Percentiles rank a stretch among this genome's conserved stretches.
These are phyloP conservation scores for Quercus ilex DNA, from an alignment of 306 rosid genomes.

Conservation along the genomic window DNA sequence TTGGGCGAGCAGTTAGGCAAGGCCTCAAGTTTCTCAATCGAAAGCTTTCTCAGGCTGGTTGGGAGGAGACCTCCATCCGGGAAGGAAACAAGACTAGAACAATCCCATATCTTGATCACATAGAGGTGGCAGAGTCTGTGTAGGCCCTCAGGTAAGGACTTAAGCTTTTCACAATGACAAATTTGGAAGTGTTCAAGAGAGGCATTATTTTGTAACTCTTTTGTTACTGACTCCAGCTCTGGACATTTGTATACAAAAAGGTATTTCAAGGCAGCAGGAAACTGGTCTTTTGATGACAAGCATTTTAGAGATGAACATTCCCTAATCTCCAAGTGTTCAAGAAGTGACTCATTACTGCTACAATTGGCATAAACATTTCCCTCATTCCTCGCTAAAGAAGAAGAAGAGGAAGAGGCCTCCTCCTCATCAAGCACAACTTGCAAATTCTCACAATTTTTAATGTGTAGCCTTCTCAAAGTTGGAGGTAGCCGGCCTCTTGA, in stretches of 20 bases:
- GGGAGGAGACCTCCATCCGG: slow-evolving; percentile 12
- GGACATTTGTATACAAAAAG: slow-evolving; percentile 2
- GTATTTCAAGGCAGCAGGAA: slow-evolving; percentile 9
- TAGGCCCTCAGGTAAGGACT: slow-evolving; percentile 11
- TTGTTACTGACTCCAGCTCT: slow-evolving; percentile 6
- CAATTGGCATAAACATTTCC: neutral
- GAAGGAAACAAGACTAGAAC: slow-evolving; percentile 13
- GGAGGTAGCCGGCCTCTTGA: slow-evolving; percentile 6
- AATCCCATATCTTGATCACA: neutral
- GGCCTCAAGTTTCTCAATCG: neutral
- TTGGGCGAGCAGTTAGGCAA: neutral
- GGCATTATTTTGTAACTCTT: neutral
- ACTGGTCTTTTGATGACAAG: neutral
- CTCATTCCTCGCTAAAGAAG: neutral
- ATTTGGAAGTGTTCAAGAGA: slow-evolving; percentile 4
- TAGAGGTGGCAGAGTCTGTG: slow-evolving; percentile 2
- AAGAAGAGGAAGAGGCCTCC: no score
- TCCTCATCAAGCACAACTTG: neutral
- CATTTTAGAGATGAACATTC: neutral
- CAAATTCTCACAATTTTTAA: neutral
- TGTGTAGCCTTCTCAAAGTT: neutral
- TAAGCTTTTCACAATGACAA: slow-evolving; percentile 13
- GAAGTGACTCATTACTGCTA: neutral
- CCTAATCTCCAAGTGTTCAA: neutral
- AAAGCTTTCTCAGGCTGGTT: slow-evolving; percentile 1